Evolutionary conservation across 2,329 filamentous ascomycete genomes (phyloP), one percentile per base, ranked within the genome.

Genomic region (Trichophyton verrucosum): DNA sequence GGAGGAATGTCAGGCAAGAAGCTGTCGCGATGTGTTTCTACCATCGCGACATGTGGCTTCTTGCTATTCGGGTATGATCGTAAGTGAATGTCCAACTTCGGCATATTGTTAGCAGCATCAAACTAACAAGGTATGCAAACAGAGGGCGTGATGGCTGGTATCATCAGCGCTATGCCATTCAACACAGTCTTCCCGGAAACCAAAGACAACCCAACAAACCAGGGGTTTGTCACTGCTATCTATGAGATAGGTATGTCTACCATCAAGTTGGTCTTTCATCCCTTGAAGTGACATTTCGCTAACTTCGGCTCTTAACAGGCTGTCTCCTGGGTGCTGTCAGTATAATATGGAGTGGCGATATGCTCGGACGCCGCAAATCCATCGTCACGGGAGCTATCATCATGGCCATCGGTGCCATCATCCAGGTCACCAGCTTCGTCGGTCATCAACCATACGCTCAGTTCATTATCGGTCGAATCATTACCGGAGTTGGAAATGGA

Each of bases 1-100:
- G 51, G 51, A 33, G 51, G 51, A 20, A 55, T 55, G 51, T 55
- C 51, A 11, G 85, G 85, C 69, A 77, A 75, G 65, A 75, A 74
- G 42, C 76, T 87, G 59, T 81, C 80, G 17, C 66, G 84, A 63
- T 74, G 79, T 44, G 78, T 87, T 55, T 84, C 84, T 1, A 78
- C 80, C n/a, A 78, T 86, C 40, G 81, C 82, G 7, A 84, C 82
- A 1, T 82, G 78, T 5, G 82, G 80, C 3, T 84, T 84, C 71
- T 70, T 82, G 13, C 77, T 82, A 17, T 82, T 82, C 62, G 80
- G 80, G 49, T 82, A 82, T 65, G 79, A 82, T 62, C 80, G 51
- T 55, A 36, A 55, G 51, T 55, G 27, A 27, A 33, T 70, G 73
- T 66, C 60, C n/a, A n/a, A 4, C 11, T 17, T 47, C 3, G 17